Evolutionary conservation across 495 filamentous ascomycete species (phyloP).

Genomic region (Achaetomiella virescens): DNA sequence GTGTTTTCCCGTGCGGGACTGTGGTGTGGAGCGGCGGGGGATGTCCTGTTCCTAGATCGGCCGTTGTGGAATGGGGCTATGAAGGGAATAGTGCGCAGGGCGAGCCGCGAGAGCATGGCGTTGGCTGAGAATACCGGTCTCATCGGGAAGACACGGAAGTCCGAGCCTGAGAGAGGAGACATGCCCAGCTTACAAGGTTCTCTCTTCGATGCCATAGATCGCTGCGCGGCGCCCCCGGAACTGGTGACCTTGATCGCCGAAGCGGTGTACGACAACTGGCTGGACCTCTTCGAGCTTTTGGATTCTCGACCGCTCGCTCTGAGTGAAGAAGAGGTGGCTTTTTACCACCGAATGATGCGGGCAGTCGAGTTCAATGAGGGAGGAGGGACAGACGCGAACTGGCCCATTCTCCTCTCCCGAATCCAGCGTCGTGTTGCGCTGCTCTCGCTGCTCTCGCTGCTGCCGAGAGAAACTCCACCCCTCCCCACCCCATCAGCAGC

Average conservation of each 20-base stretch:
- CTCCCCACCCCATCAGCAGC: not conserved
- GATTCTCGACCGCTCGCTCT: slow-evolving; percentile 1
- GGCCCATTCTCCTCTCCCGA: slow-evolving; percentile 27
- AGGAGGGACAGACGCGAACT: slow-evolving; percentile 12
- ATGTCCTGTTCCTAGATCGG: slow-evolving; percentile 26
- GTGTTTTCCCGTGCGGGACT: not conserved
- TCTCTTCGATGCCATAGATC: slow-evolving; percentile 19
- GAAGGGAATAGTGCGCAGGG: not conserved
- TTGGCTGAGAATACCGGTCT: not conserved
- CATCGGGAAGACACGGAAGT: too few species aligned
- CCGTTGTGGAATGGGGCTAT: slow-evolving; percentile 2
- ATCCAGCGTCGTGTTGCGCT: slow-evolving; percentile 22
- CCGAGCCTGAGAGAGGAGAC: slow-evolving; percentile 4
- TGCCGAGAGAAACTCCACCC: not conserved
- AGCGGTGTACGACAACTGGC: slow-evolving; percentile 29
- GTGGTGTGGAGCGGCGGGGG: not conserved
- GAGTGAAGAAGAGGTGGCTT: slow-evolving; percentile 1
- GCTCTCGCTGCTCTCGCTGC: slow-evolving; percentile 13
- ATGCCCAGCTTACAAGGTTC: slow-evolving; percentile 21
- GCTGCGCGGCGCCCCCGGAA: not conserved
- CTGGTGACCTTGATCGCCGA: slow-evolving; percentile 21
- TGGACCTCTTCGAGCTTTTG: slow-evolving; percentile 31
- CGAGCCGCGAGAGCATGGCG: not conserved
- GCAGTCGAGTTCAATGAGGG: slow-evolving; percentile 30
- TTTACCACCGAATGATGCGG: slow-evolving; percentile 27